Base-by-base conservation (phyloP, 352 stramenopile genomes). In the Albugo candida region DNA sequence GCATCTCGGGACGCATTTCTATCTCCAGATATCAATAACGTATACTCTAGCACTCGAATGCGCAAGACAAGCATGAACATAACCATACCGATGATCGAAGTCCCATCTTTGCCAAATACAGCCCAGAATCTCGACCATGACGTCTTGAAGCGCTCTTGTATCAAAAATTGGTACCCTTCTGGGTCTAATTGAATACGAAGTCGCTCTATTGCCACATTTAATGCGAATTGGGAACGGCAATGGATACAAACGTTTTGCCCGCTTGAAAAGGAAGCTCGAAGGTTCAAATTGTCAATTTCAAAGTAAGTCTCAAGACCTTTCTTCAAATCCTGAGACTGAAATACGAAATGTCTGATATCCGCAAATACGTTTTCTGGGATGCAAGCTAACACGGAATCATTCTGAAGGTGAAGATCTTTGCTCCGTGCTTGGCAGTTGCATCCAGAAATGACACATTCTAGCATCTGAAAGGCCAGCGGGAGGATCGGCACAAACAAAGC, bases 401-500 rank as follows among this genome's bases (percentile, higher is more conserved):
- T 20, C 19, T 13, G 41, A 46, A n/a, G 27, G 36, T 11, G 5
- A n/a, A 16, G 16, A 21, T 18, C 14, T 36, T 21, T 45, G 24
- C 17, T 45, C 19, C 4, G 13, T 18, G 41, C 52, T 47, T 5
- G 11, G 34, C 70, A 83, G 1, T 55, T 61, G 37, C 70, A 83
- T 49, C 69, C 64, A 43, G 71, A 61, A 16, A 83, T 58, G 34
- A 63, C 65, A 21, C 70, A 83, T 47, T 83, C 68, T 11, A 81
- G 70, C 64, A 83, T 80, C 41, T 83, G 70, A 42, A 81, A 80
- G 12, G 68, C 68, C 0, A 83, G 48, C 0, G 70, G 70, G 17
- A 83, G 53, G 37, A 70, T 63, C 18, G 70, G 68, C 11, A 81
- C 70, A 47, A 83, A 83, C 14, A 81, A 64, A 12, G 66, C 52